Base-by-base conservation (phyloP, 305 asterid genomes). In the Fraxinus platypoda region DNA sequence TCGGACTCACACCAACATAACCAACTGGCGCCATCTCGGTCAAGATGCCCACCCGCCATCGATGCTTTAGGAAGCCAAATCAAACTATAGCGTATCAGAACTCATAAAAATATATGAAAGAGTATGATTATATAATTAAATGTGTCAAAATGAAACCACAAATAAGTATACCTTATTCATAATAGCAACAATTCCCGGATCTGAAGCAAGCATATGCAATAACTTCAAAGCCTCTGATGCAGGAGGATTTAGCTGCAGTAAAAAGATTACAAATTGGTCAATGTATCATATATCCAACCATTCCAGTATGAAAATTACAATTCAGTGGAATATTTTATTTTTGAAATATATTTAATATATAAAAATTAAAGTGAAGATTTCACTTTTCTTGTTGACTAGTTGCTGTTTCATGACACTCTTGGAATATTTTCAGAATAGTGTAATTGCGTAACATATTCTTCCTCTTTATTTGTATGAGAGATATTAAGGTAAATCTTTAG, bases 21-120 rank as follows among this genome's bases (percentile, higher is more conserved):
- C 99, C 99, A 81, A 88, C 86, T 28, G 99, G 99, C 74, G 98
- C 98, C 98, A 95, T 87, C 92, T 95, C 99, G 17, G 97, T 92
- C 92, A 95, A 85, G 82, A 93, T 88, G 78, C 97, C 98, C 77
- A 95, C 98, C 77, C 92, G 88, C 99, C 99, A 95, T 76, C 87
- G 94, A 89, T 95, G 98, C 99, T 95, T 81, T 79, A 87, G 79
- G 76, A 84, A 86, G 57, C 62, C 80, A 86, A 88, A 88, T 43
- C 78, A 86, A 85, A 80, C 71, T 33, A 78, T 33, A 85, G 59
- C 31, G 77, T 37, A 82, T 76, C 79, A 85, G 49, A 75, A 83
- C 76, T 62, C 73, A 54, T 49, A 79, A 34, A 38, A 19, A 66
- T 30, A 75, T 0, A 13, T 41, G 23, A 62, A 33, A 72, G 73